Conservation (phyloP, 768 basidiomycete species). For the Imleria badia region DNA sequence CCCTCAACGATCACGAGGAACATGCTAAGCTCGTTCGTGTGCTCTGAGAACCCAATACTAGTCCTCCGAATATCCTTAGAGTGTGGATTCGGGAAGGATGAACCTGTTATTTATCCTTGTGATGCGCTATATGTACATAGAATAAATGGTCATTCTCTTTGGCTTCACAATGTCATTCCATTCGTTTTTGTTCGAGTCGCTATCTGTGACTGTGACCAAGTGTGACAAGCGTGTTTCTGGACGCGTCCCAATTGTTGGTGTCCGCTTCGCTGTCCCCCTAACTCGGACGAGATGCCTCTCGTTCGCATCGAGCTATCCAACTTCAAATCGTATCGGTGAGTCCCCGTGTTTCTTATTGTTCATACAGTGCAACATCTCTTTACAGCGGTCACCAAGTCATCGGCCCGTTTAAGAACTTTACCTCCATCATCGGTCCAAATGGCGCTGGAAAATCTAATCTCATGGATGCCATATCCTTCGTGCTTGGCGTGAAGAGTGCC, state of each 20-base stretch:
- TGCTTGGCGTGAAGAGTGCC: constrained; percentile 92
- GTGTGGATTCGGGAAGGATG: neutral
- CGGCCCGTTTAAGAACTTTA: constrained; percentile 91
- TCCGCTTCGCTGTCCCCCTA: constrained; percentile 19
- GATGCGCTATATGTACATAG: neutral
- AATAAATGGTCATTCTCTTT: constrained; percentile 10
- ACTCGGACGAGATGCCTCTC: constrained; percentile 57
- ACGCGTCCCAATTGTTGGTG: constrained; percentile 24
- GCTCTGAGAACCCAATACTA: constrained; percentile 6
- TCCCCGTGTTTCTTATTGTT: neutral
- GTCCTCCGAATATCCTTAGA: neutral
- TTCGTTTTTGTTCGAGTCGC: neutral
- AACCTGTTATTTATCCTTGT: neutral
- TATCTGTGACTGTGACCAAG: constrained; percentile 20
- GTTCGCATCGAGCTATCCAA: constrained; percentile 87
- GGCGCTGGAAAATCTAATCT: constrained; percentile 98
- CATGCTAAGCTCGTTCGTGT: constrained; percentile 12
- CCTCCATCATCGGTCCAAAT: constrained; percentile 97
- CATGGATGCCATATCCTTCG: constrained; percentile 99
- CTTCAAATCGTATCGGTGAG: constrained; percentile 92
- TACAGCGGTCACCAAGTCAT: constrained; percentile 77
- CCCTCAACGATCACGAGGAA: constrained; percentile 23
- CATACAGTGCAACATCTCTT: constrained; percentile 4
- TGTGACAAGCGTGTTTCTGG: constrained; percentile 26
- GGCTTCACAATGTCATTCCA: neutral